A percentile compares a stretch with the other conserved stretches of the same genome.
These are phyloP conservation scores for Borovskyia barvae DNA, from an alignment of 208 protist species.

Conservation along the genomic window DNA sequence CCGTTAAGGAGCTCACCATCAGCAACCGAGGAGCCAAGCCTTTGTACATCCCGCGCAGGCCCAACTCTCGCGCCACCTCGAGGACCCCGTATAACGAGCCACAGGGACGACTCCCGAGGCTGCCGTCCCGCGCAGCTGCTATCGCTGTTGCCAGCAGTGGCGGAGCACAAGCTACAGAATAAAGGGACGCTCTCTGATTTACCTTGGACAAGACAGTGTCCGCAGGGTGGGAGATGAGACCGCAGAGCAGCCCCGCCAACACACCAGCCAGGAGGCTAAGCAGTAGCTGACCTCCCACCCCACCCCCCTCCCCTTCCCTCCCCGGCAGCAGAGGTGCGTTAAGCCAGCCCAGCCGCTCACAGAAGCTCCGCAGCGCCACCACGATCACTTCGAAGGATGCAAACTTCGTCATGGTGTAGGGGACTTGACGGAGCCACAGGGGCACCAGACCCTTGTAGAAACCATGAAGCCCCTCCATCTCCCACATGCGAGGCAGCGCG, in stretches of 20 bases:
- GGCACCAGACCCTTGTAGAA: slow-evolving; percentile 89
- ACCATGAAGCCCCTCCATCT: slow-evolving; percentile 43
- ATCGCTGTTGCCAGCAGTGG: slow-evolving; percentile 5
- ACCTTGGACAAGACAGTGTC: slow-evolving; percentile 94
- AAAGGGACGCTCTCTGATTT: slow-evolving; percentile 44
- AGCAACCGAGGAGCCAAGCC: slow-evolving; percentile 90
- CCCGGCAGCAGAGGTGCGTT: background rate
- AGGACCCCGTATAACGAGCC: slow-evolving; percentile 3
- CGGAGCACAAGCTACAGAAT: background rate
- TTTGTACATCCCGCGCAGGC: slow-evolving; percentile 62
- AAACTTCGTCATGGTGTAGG: slow-evolving; percentile 96
- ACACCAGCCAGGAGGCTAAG: slow-evolving; percentile 68
- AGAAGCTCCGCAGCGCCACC: slow-evolving; percentile 12
- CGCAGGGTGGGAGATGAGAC: slow-evolving; percentile 94
- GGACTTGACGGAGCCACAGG: slow-evolving; percentile 93
- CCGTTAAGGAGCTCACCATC: slow-evolving; percentile 94
- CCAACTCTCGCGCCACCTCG: slow-evolving; percentile 22
- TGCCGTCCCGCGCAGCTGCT: background rate
- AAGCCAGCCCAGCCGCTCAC: background rate
- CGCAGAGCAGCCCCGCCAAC: slow-evolving; percentile 90
- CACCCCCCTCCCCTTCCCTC: too few species aligned
- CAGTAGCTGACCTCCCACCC: slow-evolving; percentile 7
- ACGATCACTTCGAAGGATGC: slow-evolving; percentile 68
- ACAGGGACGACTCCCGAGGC: slow-evolving; percentile 10
- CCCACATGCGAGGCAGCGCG: slow-evolving; percentile 58